These are phyloP conservation scores for Fusarium papillatum DNA, from an alignment of 2,329 filamentous ascomycete species.

Conservation along the genomic window DNA sequence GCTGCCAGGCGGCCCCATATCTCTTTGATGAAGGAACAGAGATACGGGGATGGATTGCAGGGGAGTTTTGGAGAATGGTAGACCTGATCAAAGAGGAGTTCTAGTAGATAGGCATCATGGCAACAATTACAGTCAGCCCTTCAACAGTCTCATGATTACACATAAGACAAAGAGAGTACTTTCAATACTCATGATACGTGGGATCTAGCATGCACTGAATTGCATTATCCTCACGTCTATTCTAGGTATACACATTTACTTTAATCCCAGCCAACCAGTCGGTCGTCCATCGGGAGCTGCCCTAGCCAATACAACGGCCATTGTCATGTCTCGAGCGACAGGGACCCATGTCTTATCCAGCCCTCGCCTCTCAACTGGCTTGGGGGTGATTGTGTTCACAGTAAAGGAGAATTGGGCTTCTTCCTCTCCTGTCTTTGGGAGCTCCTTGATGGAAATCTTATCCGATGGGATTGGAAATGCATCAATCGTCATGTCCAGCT, in stretches of 20 bases:
- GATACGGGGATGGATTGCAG: neutral
- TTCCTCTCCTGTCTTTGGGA: neutral
- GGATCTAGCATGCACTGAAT: neutral
- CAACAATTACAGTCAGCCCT: neutral
- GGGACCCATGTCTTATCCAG: conserved; percentile 1
- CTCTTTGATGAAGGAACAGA: neutral
- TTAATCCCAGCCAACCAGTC: conserved; percentile 7
- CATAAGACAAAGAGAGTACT: neutral
- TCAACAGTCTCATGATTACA: neutral
- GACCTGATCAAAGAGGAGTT: neutral
- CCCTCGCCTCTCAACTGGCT: neutral
- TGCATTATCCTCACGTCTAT: neutral
- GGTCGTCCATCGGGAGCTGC: neutral
- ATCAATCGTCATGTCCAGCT: conserved; percentile 4
- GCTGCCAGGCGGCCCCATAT: neutral
- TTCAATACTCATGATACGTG: neutral
- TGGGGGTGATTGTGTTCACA: neutral
- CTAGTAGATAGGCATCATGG: neutral
- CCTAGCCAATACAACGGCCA: conserved; percentile 6
- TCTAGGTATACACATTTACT: neutral
- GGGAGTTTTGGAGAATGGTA: neutral
- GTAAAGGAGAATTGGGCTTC: conserved; percentile 1
- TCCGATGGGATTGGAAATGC: neutral
- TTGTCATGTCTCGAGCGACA: conserved; percentile 6
- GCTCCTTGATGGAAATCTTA: neutral